Conservation (phyloP, 352 stramenopile species). For the Halophytophthora batemanensis region DNA sequence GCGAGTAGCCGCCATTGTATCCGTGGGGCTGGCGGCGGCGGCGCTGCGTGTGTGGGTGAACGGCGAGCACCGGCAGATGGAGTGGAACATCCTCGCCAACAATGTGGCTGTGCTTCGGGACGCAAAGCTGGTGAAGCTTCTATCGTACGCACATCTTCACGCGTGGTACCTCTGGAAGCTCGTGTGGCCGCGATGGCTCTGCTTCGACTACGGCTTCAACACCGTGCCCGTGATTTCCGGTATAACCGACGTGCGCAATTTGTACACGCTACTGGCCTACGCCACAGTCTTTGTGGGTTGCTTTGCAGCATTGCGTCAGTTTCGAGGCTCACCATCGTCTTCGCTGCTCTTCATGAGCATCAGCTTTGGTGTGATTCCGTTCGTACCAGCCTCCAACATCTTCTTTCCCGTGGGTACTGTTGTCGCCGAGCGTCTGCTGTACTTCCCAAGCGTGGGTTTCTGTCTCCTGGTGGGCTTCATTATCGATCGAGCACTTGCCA, state of each 20-base stretch:
- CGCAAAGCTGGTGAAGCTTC: conserved; percentile 23
- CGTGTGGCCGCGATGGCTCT: conserved; percentile 80
- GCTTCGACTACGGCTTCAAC: conserved; percentile 91
- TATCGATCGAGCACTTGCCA: conserved; percentile 25
- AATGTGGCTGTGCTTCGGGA: conserved; percentile 56
- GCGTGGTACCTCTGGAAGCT: conserved; percentile 89
- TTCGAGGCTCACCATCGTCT: conserved; percentile 14
- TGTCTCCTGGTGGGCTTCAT: conserved; percentile 54
- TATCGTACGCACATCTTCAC: conserved; percentile 88
- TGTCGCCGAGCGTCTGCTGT: conserved; percentile 89
- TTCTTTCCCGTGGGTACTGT: conserved; percentile 90
- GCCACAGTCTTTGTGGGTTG: conserved; percentile 30
- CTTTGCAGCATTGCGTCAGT: conserved; percentile 7
- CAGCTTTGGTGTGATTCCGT: conserved; percentile 79
- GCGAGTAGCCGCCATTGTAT: conserved; percentile 13
- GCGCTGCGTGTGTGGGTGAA: conserved; percentile 62
- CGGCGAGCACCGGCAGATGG: conserved; percentile 52
- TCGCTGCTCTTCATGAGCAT: conserved; percentile 54
- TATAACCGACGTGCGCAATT: conserved; percentile 55
- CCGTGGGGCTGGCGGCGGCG: conserved; percentile 21
- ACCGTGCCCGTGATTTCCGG: conserved; percentile 70
- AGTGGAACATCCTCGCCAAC: conserved; percentile 89
- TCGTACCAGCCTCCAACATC: conserved; percentile 89
- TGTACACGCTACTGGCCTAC: conserved; percentile 67
- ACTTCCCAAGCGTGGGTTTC: conserved; percentile 88